Conservation (phyloP, 352 stramenopile species). For the Globisporangium megalacanthum region DNA sequence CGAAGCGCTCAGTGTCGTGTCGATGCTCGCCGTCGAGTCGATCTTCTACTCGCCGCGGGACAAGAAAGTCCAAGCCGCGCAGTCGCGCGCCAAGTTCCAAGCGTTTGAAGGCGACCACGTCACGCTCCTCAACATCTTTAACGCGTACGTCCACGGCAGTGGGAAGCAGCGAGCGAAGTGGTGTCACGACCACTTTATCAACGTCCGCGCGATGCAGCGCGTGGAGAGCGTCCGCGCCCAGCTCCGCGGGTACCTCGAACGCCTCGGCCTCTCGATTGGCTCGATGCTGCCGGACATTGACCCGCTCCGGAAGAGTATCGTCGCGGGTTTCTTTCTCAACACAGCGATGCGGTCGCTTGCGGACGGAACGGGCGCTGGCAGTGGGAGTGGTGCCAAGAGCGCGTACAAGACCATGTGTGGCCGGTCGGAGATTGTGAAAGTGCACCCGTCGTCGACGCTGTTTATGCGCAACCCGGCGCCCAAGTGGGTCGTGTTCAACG, state of each 20-base stretch:
- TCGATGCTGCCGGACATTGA: slow-evolving; percentile 78
- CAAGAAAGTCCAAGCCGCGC: slow-evolving; percentile 78
- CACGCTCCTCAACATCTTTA: slow-evolving; percentile 80
- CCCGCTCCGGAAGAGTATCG: slow-evolving; percentile 82
- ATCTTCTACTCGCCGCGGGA: slow-evolving; percentile 86
- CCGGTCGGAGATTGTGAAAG: slow-evolving; percentile 76
- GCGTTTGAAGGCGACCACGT: slow-evolving; percentile 84
- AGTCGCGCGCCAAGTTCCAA: slow-evolving; percentile 72
- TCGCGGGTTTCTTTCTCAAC: slow-evolving; percentile 87
- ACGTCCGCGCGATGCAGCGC: slow-evolving; percentile 73
- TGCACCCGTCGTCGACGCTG: slow-evolving; percentile 85
- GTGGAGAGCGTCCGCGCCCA: slow-evolving; percentile 81
- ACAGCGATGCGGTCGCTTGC: slow-evolving; percentile 81
- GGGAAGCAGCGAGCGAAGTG: slow-evolving; percentile 82
- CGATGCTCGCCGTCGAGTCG: slow-evolving; percentile 88
- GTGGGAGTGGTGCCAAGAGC: slow-evolving; percentile 45
- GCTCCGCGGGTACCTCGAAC: slow-evolving; percentile 64
- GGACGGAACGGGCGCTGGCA: slow-evolving; percentile 41
- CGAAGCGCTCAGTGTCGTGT: slow-evolving; percentile 81
- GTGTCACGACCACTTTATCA: slow-evolving; percentile 86
- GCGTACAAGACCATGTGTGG: slow-evolving; percentile 86
- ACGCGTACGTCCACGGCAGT: slow-evolving; percentile 63
- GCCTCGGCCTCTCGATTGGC: slow-evolving; percentile 56
- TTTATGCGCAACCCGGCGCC: slow-evolving; percentile 86
- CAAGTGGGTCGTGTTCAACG: slow-evolving; percentile 86